Base-by-base conservation (phyloP, 805 yeast species). In the Candida vaughaniae region DNA sequence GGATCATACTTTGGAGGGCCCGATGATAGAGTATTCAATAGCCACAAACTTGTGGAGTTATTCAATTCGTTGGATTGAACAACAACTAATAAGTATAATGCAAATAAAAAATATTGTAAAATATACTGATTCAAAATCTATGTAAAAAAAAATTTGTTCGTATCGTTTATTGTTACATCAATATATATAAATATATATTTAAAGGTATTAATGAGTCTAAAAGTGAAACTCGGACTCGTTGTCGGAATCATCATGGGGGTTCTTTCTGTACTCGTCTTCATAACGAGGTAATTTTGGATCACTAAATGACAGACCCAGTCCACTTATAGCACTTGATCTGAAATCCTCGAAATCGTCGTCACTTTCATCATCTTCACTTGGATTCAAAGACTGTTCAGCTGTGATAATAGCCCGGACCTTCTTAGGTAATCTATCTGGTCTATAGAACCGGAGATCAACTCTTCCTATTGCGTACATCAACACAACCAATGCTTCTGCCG, bases 381-480 rank as follows among this genome's bases (percentile, higher is more conserved):
- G 25, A 30, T 25, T 16, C n/a, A 41, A 29, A n/a, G 64, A 53
- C 39, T 64, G 71, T 38, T 66, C 68, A 5, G 71, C 71, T 8
- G 72, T 66, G 20, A 65, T 55, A 37, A 66, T 66, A 12, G 51
- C 47, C 43, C 69, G 51, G 34, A 66, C 69, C 35, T 54, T 58
- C 29, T 49, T 45, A 9, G 67, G 71, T 39, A 76, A 58, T 39
- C 56, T 62, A 54, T 82, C 90, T 15, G 91, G 91, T 60, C 86
- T 78, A 70, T 85, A 84, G 62, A 84, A 85, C 55, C 91, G 71
- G 52, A 84, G 67, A 56, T 84, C 91, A 33, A 82, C 77, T 55
- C 93, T 72, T n/a, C 80, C 78, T 20, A 78, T 50, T 30, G 84
- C 56, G 54, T 78, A 80, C 28, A 80, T 43, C 5, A 77, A 39